Base-by-base conservation (phyloP, 1,139 yeast genomes). In the Meyerozyma athensensis region DNA sequence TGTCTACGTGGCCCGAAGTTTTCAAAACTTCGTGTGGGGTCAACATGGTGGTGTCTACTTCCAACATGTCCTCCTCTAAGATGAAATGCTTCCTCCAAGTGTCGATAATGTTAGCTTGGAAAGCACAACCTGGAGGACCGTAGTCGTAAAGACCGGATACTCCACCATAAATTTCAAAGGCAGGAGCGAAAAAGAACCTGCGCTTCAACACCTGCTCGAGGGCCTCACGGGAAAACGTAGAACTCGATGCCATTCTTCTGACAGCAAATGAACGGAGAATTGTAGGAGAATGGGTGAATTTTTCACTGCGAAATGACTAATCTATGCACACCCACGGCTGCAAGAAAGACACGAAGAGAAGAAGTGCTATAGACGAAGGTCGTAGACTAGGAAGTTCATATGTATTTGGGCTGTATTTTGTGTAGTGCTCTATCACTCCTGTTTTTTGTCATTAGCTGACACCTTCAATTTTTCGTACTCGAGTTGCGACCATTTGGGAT, bases 111-210 rank as follows among this genome's bases (percentile, higher is more conserved):
- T 92, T 92, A 54, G 97, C 95, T 71, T 92, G 97, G 64, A 94
- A 79, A 10, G 98, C 95, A 70, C 97, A 90, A 44, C 98, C 98
- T 61, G 98, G 97, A 45, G 99, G 99, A 67, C 99, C 99, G 59
- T 89, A 94, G 63, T 94, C 99, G 63, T 87, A 94, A 43, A 94
- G 74, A 49, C 99, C 99, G 38, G 97, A 86, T 36, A 94, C 97
- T 61, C 98, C 98, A 49, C 98, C 98, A 60, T 94, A 94, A 47
- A 92, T 80, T 59, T 94, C 98, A 58, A 94, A 94, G 33, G 97
- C 82, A 46, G 98, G 98, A 26, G 97, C 97, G 59, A 79, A 92
- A 68, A 94, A 94, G 72, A 94, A 94, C 62, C 99, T 79, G 66
- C 97, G 83, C 65, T 90, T 92, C 53, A 94, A 73, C 40, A 90